Percentiles rank a stretch among this genome's conserved stretches.
phyloP scores from a whole-genome alignment of 2,329 filamentous ascomycete genomes.

The Fusarium cicatricum region DNA sequence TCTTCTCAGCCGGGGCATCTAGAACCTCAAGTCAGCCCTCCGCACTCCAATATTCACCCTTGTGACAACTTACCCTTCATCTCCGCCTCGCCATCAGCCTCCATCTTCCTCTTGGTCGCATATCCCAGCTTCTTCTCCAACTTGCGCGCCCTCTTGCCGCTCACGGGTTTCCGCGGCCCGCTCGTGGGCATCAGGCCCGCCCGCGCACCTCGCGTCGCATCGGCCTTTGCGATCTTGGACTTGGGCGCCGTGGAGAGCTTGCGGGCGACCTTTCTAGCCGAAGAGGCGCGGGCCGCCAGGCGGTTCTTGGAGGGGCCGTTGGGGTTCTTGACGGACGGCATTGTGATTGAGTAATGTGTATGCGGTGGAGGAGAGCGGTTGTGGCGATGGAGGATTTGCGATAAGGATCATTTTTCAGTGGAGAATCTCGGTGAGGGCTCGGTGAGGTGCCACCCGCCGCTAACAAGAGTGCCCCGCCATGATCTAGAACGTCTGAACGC shows the following conservation, averaged over 20 bases:
- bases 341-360: conserved; percentile 37
- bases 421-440: conserved; percentile 31
- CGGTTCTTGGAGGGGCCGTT: conserved; percentile 65
- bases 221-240: conserved; percentile 52
- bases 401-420: conserved; percentile 27
- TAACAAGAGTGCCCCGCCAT: conserved; percentile 23
- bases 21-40: conserved; percentile 8
- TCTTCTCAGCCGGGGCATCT: conserved; percentile 38
- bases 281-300: conserved; percentile 55
- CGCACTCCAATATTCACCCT: conserved; percentile 4
- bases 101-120: conserved; percentile 61
- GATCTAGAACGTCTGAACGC: conserved; percentile 23
- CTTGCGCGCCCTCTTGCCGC: conserved; percentile 65
- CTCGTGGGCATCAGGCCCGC: conserved; percentile 63
- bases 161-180: conserved; percentile 60
- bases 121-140: conserved; percentile 62
- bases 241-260: conserved; percentile 51
- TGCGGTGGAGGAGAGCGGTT: not conserved
- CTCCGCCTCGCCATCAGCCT: conserved; percentile 57
- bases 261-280: conserved; percentile 53
- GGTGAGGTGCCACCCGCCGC: conserved; percentile 9
- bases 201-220: conserved; percentile 59
- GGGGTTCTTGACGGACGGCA: conserved; percentile 67
- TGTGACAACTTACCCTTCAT: conserved; percentile 54
- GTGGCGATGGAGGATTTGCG: conserved; percentile 22